Percentiles rank a stretch among this genome's conserved stretches.
Conservation (phyloP, 2,329 filamentous ascomycete genomes). For the Trichoderma guizhouense region DNA sequence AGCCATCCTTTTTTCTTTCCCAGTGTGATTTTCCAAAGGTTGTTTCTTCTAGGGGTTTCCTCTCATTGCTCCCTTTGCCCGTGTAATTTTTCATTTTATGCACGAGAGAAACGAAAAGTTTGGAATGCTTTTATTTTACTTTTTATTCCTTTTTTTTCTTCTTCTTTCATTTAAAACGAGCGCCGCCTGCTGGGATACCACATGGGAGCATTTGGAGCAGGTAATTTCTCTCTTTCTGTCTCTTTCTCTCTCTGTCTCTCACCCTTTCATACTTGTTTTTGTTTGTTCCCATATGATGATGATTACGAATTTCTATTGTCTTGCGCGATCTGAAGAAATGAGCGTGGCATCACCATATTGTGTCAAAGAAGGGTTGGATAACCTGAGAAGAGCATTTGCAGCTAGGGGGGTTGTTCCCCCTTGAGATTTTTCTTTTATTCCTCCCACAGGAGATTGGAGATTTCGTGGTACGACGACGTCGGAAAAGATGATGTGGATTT, state of each 20-base stretch:
- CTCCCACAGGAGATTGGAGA: neutral
- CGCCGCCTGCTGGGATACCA: slow-evolving; percentile 30
- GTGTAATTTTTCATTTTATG: slow-evolving; percentile 26
- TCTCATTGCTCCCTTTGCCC: slow-evolving; percentile 28
- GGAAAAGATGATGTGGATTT: neutral
- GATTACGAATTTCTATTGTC: slow-evolving; percentile 19
- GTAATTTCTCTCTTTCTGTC: slow-evolving; percentile 10
- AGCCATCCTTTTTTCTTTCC: slow-evolving; percentile 20
- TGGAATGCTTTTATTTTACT: slow-evolving; percentile 22
- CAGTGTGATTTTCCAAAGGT: slow-evolving; percentile 23
- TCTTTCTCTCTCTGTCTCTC: neutral
- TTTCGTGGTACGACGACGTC: neutral
- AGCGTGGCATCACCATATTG: slow-evolving; percentile 14
- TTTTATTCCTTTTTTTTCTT: slow-evolving; percentile 18
- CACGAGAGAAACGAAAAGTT: slow-evolving; percentile 26
- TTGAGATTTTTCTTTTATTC: neutral
- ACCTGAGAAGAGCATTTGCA: slow-evolving; percentile 15
- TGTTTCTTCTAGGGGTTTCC: slow-evolving; percentile 26
- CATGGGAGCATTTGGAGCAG: slow-evolving; percentile 23
- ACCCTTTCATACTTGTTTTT: neutral
- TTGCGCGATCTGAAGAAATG: neutral
- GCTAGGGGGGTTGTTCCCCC: neutral
- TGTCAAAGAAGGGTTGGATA: slow-evolving; percentile 13
- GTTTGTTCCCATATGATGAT: slow-evolving; percentile 18
- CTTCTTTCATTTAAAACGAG: slow-evolving; percentile 23